Conservation (phyloP, 2,329 filamentous ascomycete genomes). For the Epichloe elymi region DNA sequence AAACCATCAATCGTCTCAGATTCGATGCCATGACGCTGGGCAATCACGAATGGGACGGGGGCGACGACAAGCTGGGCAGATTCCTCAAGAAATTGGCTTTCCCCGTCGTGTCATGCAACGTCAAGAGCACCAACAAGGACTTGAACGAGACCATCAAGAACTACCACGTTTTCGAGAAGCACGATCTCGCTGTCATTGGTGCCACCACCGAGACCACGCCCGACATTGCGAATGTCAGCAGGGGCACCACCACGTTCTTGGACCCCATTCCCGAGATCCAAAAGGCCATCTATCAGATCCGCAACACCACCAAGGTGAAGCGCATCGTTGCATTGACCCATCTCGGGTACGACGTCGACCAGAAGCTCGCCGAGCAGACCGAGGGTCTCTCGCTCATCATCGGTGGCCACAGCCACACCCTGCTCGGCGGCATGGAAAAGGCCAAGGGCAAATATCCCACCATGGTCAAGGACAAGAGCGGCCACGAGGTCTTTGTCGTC, state of each 20-base stretch:
- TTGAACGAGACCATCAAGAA: slow-evolving; percentile 52
- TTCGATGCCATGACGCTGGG: slow-evolving; percentile 57
- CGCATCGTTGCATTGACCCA: slow-evolving; percentile 55
- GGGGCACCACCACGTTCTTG: slow-evolving; percentile 46
- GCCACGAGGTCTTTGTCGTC: slow-evolving; percentile 55
- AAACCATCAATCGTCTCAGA: slow-evolving; percentile 50
- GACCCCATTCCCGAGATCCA: slow-evolving; percentile 46
- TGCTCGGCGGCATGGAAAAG: slow-evolving; percentile 44
- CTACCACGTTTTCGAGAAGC: slow-evolving; percentile 49
- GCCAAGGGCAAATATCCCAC: slow-evolving; percentile 51
- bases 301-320: slow-evolving; percentile 45
- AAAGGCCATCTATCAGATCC: slow-evolving; percentile 47
- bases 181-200: slow-evolving; percentile 49
- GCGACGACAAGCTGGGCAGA: slow-evolving; percentile 47
- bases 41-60: slow-evolving; percentile 55
- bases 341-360: slow-evolving; percentile 52
- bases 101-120: slow-evolving; percentile 49
- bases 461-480: slow-evolving; percentile 44
- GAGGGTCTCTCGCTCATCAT: slow-evolving; percentile 56
- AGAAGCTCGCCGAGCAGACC: slow-evolving; percentile 44
- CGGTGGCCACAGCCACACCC: slow-evolving; percentile 47
- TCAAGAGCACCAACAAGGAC: slow-evolving; percentile 43
- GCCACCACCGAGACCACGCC: slow-evolving; percentile 30
- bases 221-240: slow-evolving; percentile 43
- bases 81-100: slow-evolving; percentile 53